Evolutionary conservation across 1,284 basidiomycete genomes (phyloP).

Genomic region (Trametes polyzona): DNA sequence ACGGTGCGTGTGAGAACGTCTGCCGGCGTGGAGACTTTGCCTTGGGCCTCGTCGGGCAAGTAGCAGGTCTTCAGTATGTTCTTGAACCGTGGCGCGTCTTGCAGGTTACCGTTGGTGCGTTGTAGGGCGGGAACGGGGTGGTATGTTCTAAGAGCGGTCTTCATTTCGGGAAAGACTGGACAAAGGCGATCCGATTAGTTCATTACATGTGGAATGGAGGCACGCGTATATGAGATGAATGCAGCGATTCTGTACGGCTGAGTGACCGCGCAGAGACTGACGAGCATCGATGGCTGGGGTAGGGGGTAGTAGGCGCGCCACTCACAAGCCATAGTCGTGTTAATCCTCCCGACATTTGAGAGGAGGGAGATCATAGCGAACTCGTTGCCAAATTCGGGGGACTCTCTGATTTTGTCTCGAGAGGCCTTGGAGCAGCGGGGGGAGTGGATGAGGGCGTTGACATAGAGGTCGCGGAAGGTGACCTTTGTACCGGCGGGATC

Average conservation of each 20-base stretch:
- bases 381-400: conserved; percentile 79
- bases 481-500: conserved; percentile 57
- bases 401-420: conserved; percentile 83
- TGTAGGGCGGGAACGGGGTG: conserved; percentile 74
- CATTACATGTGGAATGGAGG: conserved; percentile 1
- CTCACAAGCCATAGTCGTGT: conserved; percentile 93
- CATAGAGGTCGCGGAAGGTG: conserved; percentile 85
- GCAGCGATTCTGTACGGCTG: neutral
- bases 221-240: neutral
- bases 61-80: conserved; percentile 40
- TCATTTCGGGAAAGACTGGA: conserved; percentile 67
- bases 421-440: conserved; percentile 86
- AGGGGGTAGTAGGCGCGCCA: conserved; percentile 6
- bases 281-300: neutral
- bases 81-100: conserved; percentile 72
- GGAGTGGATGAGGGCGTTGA: conserved; percentile 79
- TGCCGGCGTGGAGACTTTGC: conserved; percentile 30
- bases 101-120: conserved; percentile 65
- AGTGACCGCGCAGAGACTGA: conserved; percentile 2
- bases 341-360: conserved; percentile 92
- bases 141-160: conserved; percentile 70
- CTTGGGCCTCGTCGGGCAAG: conserved; percentile 31
- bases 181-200: conserved; percentile 2
- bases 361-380: conserved; percentile 85
- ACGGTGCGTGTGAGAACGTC: conserved; percentile 35